Conservation (phyloP, 495 filamentous ascomycete species). For the Cudoniella acicularis region DNA sequence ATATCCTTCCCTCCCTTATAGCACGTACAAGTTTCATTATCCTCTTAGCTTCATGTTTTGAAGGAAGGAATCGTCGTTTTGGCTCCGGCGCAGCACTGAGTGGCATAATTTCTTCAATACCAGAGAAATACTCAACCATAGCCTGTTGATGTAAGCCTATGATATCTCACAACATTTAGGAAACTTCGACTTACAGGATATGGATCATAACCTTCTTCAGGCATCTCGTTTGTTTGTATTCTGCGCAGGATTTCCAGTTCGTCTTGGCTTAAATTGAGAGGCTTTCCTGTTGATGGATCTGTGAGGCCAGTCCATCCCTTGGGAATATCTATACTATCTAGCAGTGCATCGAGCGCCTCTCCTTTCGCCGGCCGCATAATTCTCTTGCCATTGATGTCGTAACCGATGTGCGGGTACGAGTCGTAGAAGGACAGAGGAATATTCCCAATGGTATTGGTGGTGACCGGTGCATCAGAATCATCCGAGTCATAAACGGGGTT, state of each 20-base stretch:
- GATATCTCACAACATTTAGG: neutral
- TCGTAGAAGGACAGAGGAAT: slow-evolving; percentile 96
- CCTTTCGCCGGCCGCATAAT: slow-evolving; percentile 94
- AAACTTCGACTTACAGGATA: slow-evolving; percentile 57
- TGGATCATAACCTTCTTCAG: slow-evolving; percentile 83
- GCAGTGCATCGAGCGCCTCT: slow-evolving; percentile 85
- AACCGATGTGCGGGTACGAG: slow-evolving; percentile 95
- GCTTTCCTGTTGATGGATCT: slow-evolving; percentile 88
- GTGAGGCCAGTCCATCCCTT: slow-evolving; percentile 97
- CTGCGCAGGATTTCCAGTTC: slow-evolving; percentile 86
- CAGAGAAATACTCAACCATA: slow-evolving; percentile 88
- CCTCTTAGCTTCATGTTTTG: slow-evolving; percentile 95
- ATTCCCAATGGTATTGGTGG: slow-evolving; percentile 87
- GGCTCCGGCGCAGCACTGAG: slow-evolving; percentile 92
- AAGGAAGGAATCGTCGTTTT: slow-evolving; percentile 91
- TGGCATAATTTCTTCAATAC: slow-evolving; percentile 88
- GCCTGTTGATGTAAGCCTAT: slow-evolving; percentile 44
- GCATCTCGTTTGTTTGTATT: slow-evolving; percentile 86
- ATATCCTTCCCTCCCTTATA: slow-evolving; percentile 88
- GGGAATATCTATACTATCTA: slow-evolving; percentile 96
- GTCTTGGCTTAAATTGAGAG: slow-evolving; percentile 78
- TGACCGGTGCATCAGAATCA: slow-evolving; percentile 76
- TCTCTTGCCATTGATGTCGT: slow-evolving; percentile 97
- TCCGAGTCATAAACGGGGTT: slow-evolving; percentile 96
- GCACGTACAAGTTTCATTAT: slow-evolving; percentile 98